These are phyloP conservation scores for Alternaria burnsii DNA, from an alignment of 2,329 filamentous ascomycete species.

Conservation along the genomic window DNA sequence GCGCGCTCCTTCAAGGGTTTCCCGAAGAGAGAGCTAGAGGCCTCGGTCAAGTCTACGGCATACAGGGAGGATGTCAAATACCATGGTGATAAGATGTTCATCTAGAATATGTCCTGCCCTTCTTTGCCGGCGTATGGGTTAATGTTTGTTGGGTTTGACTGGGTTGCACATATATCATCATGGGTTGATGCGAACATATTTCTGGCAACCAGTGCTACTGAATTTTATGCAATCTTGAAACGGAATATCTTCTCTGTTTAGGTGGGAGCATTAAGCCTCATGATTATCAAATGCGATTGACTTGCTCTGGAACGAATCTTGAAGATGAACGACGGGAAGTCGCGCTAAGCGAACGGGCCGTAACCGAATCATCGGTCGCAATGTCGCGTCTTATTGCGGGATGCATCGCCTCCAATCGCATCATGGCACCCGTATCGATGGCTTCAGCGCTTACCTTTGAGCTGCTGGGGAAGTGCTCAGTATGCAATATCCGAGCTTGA, in stretches of 20 bases:
- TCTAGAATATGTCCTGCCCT: conserved; percentile 21
- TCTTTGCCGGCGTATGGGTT: neutral
- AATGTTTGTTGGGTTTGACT: neutral
- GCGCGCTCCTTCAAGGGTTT: conserved; percentile 48
- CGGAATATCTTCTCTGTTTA: neutral
- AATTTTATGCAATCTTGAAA: neutral
- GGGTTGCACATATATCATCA: neutral
- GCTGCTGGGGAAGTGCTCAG: conserved; percentile 51
- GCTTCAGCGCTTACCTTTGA: conserved; percentile 51
- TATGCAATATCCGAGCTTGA: conserved; percentile 16
- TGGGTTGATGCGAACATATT: neutral
- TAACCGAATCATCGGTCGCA: conserved; percentile 1
- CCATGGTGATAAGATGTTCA: conserved; percentile 47
- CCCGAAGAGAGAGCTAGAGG: conserved; percentile 38
- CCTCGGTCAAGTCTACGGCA: conserved; percentile 20
- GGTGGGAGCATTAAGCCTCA: neutral
- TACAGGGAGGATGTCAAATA: conserved; percentile 40
- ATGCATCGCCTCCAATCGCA: conserved; percentile 11
- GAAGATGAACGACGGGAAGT: neutral
- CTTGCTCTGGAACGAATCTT: neutral
- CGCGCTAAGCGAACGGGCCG: conserved; percentile 9
- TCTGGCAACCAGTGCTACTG: neutral
- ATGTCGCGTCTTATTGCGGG: neutral
- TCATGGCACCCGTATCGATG: conserved; percentile 46
- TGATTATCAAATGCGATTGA: neutral